Evolutionary conservation across 352 stramenopile species (phyloP).

Genomic region (Phytophthora brassicae): DNA sequence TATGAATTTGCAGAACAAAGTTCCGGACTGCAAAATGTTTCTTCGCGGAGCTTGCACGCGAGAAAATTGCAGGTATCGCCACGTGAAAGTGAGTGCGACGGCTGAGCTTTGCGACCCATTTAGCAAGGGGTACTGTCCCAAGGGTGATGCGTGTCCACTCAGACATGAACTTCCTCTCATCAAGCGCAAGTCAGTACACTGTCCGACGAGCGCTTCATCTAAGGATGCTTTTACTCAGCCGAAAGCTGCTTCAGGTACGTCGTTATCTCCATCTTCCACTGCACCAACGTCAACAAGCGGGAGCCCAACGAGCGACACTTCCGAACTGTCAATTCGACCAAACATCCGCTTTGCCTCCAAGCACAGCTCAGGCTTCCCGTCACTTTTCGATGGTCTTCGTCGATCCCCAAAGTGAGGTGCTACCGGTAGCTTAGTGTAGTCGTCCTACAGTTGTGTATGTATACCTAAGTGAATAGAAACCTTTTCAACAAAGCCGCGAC

Average conservation of each 20-base stretch:
- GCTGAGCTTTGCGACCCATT: conserved; percentile 71
- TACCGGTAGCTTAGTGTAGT: background rate
- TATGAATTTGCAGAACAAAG: conserved; percentile 64
- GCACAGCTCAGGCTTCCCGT: conserved; percentile 43
- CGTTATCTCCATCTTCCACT: conserved; percentile 19
- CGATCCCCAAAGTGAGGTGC: conserved; percentile 21
- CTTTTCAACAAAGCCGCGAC: too few relatives aligned
- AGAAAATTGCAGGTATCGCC: conserved; percentile 75
- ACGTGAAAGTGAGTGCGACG: conserved; percentile 77
- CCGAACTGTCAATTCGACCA: conserved; percentile 57
- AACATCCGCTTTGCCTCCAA: conserved; percentile 72
- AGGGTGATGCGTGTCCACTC: conserved; percentile 52
- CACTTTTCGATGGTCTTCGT: conserved; percentile 43
- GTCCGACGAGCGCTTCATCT: background rate
- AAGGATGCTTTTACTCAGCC: conserved; percentile 8
- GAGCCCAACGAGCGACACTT: conserved; percentile 17
- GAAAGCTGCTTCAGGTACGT: conserved; percentile 42
- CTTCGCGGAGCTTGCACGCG: conserved; percentile 70
- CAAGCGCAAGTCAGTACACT: conserved; percentile 29
- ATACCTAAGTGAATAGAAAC: conserved; percentile 8
- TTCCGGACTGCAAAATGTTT: conserved; percentile 81
- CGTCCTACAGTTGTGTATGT: too few relatives aligned
- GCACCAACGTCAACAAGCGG: conserved; percentile 6
- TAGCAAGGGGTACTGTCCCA: conserved; percentile 61
- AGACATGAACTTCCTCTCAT: conserved; percentile 59